These are phyloP conservation scores for Aechmea fasciata DNA, from an alignment of 176 grass and related monocot genomes.

Conservation along the genomic window DNA sequence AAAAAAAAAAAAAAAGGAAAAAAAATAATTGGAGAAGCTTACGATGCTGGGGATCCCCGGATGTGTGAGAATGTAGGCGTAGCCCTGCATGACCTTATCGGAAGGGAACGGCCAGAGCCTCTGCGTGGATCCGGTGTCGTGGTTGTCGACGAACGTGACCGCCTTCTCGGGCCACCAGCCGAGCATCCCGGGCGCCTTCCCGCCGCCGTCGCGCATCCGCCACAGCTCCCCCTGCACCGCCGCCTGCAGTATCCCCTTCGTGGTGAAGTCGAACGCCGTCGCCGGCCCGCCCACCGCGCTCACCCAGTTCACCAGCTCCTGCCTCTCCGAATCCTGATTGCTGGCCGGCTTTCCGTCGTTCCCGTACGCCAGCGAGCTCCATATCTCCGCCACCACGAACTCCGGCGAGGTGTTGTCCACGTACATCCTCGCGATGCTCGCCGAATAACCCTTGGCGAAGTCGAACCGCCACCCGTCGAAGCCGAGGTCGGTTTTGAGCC, in stretches of 20 bases:
- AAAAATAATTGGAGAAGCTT: constrained; percentile 21
- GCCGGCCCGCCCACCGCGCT: constrained; percentile 42
- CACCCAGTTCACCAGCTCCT: constrained; percentile 66
- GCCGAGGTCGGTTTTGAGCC: constrained; percentile 64
- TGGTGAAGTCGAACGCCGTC: constrained; percentile 74
- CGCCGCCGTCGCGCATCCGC: constrained; percentile 54
- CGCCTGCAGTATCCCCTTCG: constrained; percentile 63
- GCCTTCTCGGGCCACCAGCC: constrained; percentile 71
- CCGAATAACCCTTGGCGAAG: constrained; percentile 67
- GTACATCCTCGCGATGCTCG: constrained; percentile 49
- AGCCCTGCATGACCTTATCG: constrained; percentile 76
- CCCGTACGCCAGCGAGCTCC: constrained; percentile 56
- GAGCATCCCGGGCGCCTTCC: constrained; percentile 63
- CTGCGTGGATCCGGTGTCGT: constrained; percentile 78
- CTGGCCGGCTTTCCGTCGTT: constrained; percentile 42
- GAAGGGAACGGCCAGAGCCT: constrained; percentile 49
- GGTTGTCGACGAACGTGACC: constrained; percentile 83
- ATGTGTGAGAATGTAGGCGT: constrained; percentile 76
- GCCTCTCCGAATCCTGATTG: constrained; percentile 53
- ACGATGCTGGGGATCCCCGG: constrained; percentile 71
- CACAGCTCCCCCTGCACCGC: constrained; percentile 69
- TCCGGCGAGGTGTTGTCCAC: constrained; percentile 34
- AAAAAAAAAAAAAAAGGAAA: too few relatives aligned
- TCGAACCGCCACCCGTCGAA: constrained; percentile 80
- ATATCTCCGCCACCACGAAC: constrained; percentile 74